Percentiles rank a stretch among this genome's conserved stretches.
phyloP scores from a whole-genome alignment of 1,139 yeast species.

The Candida glucosophila region DNA sequence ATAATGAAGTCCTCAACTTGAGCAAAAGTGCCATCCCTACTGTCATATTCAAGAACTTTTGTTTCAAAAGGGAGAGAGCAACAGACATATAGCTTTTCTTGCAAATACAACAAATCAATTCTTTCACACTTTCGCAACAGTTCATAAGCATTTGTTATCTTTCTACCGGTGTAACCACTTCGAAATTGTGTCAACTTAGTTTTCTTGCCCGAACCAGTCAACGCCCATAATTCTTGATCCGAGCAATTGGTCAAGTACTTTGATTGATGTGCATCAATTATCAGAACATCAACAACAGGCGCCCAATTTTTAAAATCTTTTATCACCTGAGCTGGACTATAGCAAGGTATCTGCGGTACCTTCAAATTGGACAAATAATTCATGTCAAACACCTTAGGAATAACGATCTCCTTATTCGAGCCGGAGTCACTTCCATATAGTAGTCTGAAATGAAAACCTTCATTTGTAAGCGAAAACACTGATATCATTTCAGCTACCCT shows the following conservation, averaged over 20 bases:
- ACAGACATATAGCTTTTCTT: conserved; percentile 16
- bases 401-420: conserved; percentile 13
- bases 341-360: no score
- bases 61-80: conserved; percentile 34
- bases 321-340: conserved; percentile 7
- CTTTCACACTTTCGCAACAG: no score
- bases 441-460: conserved; percentile 14
- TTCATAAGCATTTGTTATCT: conserved; percentile 19
- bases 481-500: conserved; percentile 26
- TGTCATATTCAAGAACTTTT: conserved; percentile 21
- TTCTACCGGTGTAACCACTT: conserved; percentile 26
- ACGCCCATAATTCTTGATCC: conserved; percentile 38
- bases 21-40: conserved; percentile 8
- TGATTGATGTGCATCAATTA: conserved; percentile 20
- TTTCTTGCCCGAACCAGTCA: conserved; percentile 34
- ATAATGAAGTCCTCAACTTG: conserved; percentile 18
- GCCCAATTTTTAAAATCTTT: conserved; percentile 40
- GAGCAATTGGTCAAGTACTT: conserved; percentile 11
- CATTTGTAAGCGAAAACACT: conserved; percentile 15
- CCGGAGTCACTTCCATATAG: conserved; percentile 29
- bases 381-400: conserved; percentile 7
- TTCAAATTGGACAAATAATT: conserved; percentile 9
- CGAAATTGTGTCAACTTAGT: conserved; percentile 32
- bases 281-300: conserved; percentile 34
- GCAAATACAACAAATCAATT: conserved; percentile 10